Percentiles rank a stretch among this genome's conserved stretches.
phyloP scores from a whole-genome alignment of 768 basidiomycete species.

The Scleroderma citrinum region DNA sequence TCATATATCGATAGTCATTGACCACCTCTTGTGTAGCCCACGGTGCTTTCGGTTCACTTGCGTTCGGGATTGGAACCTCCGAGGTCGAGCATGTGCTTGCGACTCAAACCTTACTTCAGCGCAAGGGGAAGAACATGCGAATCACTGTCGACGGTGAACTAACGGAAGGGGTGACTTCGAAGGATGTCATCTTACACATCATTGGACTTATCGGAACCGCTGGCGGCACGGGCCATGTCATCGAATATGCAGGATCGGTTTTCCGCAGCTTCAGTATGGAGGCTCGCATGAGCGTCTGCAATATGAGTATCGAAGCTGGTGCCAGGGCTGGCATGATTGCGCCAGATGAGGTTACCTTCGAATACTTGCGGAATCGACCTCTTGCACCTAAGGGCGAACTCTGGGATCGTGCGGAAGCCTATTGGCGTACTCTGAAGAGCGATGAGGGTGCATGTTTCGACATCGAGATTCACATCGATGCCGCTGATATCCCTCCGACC shows the following conservation, averaged over 20 bases:
- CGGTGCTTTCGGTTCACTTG: conserved; percentile 88
- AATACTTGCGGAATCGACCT: conserved; percentile 76
- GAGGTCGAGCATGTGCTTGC: conserved; percentile 94
- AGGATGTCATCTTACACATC: conserved; percentile 87
- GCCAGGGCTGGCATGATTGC: conserved; percentile 92
- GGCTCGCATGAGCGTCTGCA: conserved; percentile 86
- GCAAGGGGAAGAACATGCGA: conserved; percentile 89
- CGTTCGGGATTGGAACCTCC: conserved; percentile 90
- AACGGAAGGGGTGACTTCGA: conserved; percentile 76
- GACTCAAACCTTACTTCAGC: conserved; percentile 83
- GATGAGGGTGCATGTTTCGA: conserved; percentile 86
- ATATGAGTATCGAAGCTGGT: conserved; percentile 94
- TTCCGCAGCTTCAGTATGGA: conserved; percentile 86
- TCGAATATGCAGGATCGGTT: conserved; percentile 88
- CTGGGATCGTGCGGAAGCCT: conserved; percentile 81
- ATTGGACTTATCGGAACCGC: conserved; percentile 92
- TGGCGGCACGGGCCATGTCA: conserved; percentile 86
- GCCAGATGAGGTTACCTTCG: conserved; percentile 82
- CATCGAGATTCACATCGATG: conserved; percentile 70
- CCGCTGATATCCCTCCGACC: conserved; percentile 83
- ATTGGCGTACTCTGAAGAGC: conserved; percentile 75
- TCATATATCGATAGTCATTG: not conserved
- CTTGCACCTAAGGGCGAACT: conserved; percentile 77
- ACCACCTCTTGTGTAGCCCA: conserved; percentile 47
- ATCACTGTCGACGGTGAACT: conserved; percentile 83